Evolutionary conservation across 2,329 filamentous ascomycete species (phyloP).

Genomic region (Eutypella sp.): DNA sequence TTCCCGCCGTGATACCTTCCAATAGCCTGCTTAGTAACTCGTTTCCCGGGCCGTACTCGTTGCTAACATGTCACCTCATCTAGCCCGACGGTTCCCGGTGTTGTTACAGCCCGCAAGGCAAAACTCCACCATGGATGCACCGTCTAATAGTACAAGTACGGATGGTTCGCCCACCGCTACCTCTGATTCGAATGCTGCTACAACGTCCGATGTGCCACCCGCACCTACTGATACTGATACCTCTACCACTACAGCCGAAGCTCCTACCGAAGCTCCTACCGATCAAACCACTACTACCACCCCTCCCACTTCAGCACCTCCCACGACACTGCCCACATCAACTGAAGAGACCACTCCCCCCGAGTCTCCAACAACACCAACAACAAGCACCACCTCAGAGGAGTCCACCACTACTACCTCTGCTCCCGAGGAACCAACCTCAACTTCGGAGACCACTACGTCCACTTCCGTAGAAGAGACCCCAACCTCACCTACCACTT

Average conservation of each 20-base stretch:
- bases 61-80: constrained; percentile 31
- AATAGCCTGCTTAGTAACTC: neutral
- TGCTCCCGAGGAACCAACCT: constrained; percentile 1
- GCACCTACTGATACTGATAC: constrained; percentile 6
- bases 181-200: constrained; percentile 6
- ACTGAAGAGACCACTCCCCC: constrained; percentile 2
- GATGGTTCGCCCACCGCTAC: constrained; percentile 9
- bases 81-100: neutral
- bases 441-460: constrained; percentile 5
- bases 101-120: constrained; percentile 12
- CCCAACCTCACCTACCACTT: constrained; percentile 19
- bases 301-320: constrained; percentile 10
- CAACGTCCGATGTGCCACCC: neutral
- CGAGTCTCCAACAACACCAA: neutral
- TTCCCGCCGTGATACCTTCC: neutral
- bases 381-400: too few relatives aligned
- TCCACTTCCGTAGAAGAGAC: constrained; percentile 12
- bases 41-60: neutral
- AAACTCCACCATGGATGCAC: constrained; percentile 28
- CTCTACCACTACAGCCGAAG: constrained; percentile 1
- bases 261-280: neutral
- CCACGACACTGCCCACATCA: constrained; percentile 1
- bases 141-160: constrained; percentile 19
- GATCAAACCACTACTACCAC: neutral
- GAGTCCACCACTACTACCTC: constrained; percentile 9